A percentile compares a stretch with the other conserved stretches of the same genome.
Conservation (phyloP, 108 stramenopile genomes). For the Asterionellopsis glacialis region DNA sequence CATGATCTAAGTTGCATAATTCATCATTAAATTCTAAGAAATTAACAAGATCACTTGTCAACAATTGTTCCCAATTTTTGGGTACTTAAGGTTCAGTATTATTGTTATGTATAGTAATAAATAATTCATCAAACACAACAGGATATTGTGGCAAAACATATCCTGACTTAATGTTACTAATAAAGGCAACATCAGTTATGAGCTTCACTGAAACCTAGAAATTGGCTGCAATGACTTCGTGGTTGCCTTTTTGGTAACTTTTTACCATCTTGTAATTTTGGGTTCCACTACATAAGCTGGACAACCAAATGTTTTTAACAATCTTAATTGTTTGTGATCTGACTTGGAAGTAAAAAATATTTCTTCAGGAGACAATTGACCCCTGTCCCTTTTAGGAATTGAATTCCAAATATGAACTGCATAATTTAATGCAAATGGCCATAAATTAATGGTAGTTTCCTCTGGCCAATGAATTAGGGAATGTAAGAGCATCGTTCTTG, state of each 20-base stretch:
- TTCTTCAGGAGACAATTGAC: slow-evolving; percentile 22
- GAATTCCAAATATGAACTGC: slow-evolving; percentile 7
- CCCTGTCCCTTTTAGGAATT: no score
- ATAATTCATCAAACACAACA: slow-evolving; percentile 19
- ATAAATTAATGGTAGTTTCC: slow-evolving; percentile 6
- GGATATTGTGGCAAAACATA: slow-evolving; percentile 40
- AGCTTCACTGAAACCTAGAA: slow-evolving; percentile 14
- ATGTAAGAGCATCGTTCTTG: slow-evolving; percentile 10
- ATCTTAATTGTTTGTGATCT: neutral
- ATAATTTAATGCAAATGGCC: slow-evolving; percentile 14
- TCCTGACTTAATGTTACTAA: slow-evolving; percentile 28
- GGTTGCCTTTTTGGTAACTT: neutral
- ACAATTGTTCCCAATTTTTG: no score
- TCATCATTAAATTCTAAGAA: no score
- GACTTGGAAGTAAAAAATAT: no score
- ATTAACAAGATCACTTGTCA: no score
- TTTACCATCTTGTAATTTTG: neutral
- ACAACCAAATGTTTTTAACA: slow-evolving; percentile 11
- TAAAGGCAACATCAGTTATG: slow-evolving; percentile 24
- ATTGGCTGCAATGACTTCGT: no score
- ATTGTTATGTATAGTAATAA: slow-evolving; percentile 17
- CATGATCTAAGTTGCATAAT: no score
- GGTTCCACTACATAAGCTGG: slow-evolving; percentile 31
- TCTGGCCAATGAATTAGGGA: slow-evolving; percentile 5
- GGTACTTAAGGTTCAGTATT: no score